phyloP scores from a whole-genome alignment of 495 filamentous ascomycete species.

The Haplographium delicatum region DNA sequence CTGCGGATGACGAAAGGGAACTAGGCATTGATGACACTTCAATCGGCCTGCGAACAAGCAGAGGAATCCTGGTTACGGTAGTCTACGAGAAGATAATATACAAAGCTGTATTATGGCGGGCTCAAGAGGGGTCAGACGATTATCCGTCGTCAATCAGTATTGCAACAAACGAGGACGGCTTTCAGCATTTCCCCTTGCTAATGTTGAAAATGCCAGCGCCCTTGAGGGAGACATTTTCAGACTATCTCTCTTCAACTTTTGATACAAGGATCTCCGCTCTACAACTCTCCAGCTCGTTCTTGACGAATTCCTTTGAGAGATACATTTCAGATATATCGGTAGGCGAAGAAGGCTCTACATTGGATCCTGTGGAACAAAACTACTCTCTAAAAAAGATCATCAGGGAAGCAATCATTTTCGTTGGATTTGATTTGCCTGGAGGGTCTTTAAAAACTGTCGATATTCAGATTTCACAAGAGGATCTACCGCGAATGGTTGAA shows the following conservation, averaged over 20 bases:
- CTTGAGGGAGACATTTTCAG: conserved; percentile 44
- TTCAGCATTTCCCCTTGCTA: conserved; percentile 47
- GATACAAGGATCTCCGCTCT: conserved; percentile 43
- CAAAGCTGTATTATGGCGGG: conserved; percentile 35
- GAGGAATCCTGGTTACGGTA: conserved; percentile 41
- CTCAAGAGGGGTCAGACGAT: neutral
- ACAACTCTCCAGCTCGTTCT: conserved; percentile 35
- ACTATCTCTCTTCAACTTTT: conserved; percentile 46
- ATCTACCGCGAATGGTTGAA: conserved; percentile 25
- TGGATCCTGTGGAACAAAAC: conserved; percentile 9
- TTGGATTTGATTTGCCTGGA: conserved; percentile 19
- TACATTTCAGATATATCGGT: conserved; percentile 19
- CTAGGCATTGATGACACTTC: conserved; percentile 13
- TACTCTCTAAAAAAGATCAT: conserved; percentile 8
- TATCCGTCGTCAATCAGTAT: neutral
- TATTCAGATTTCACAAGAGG: conserved; percentile 37
- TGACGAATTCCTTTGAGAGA: conserved; percentile 25
- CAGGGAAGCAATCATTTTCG: conserved; percentile 11
- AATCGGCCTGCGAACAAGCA: conserved; percentile 1
- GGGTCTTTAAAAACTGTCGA: conserved; percentile 40
- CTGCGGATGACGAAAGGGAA: conserved; percentile 15
- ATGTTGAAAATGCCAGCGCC: conserved; percentile 46
- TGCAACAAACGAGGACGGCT: conserved; percentile 22
- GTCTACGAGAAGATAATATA: conserved; percentile 48
- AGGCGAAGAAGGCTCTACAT: conserved; percentile 17